phyloP scores from a whole-genome alignment of 2,329 filamentous ascomycete species.

The Grosmannia serpens region DNA sequence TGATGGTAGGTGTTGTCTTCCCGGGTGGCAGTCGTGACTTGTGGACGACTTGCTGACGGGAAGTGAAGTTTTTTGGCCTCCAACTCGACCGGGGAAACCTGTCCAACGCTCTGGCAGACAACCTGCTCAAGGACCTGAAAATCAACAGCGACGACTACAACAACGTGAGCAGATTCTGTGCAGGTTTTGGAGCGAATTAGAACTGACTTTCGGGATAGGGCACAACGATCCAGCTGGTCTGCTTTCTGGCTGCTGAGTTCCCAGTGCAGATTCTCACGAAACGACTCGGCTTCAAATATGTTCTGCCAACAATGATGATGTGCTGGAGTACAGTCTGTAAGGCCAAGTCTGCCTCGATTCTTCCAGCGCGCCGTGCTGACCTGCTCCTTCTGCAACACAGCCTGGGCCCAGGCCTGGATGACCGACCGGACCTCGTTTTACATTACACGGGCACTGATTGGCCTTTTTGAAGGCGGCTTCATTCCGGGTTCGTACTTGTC shows the following conservation, averaged over 20 bases:
- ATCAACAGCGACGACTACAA: slow-evolving; percentile 43
- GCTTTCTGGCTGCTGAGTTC: slow-evolving; percentile 43
- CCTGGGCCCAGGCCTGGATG: slow-evolving; percentile 39
- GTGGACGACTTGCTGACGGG: not conserved
- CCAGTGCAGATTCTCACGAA: slow-evolving; percentile 48
- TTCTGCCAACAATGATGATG: slow-evolving; percentile 42
- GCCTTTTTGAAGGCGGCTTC: slow-evolving; percentile 26
- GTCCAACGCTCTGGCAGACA: slow-evolving; percentile 49
- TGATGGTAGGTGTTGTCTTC: slow-evolving; percentile 9
- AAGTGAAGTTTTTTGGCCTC: slow-evolving; percentile 43
- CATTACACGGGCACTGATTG: slow-evolving; percentile 36
- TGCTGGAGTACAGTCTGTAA: slow-evolving; percentile 35
- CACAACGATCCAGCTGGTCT: slow-evolving; percentile 42
- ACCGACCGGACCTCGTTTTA: slow-evolving; percentile 34
- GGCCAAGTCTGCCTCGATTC: slow-evolving; percentile 1
- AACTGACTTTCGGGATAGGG: slow-evolving; percentile 18
- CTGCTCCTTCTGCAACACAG: slow-evolving; percentile 13
- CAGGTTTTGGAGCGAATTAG: not conserved
- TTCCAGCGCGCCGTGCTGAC: slow-evolving; percentile 19
- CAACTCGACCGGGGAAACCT: slow-evolving; percentile 55
- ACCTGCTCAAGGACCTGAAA: slow-evolving; percentile 42
- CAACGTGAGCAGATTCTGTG: slow-evolving; percentile 22
- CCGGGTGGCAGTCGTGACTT: not conserved
- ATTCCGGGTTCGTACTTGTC: slow-evolving; percentile 32
- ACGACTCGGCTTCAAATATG: slow-evolving; percentile 42